A percentile compares a stretch with the other conserved stretches of the same genome.
Evolutionary conservation across 176 grass and related monocot genomes (phyloP).

Genomic region (Puya raimondii): DNA sequence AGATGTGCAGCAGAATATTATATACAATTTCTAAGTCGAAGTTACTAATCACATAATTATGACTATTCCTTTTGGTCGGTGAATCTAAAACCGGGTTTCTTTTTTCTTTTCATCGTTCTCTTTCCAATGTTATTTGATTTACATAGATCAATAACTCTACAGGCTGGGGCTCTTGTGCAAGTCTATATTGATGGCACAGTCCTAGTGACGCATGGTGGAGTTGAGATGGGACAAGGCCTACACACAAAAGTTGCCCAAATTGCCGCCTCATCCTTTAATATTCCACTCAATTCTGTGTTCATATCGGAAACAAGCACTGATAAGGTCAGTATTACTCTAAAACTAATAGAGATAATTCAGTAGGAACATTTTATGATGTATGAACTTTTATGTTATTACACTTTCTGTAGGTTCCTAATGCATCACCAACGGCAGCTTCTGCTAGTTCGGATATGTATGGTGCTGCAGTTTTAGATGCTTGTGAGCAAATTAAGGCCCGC

Average conservation of each 20-base stretch:
- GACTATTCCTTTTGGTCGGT: too few species aligned
- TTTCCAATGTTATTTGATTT: conserved; percentile 12
- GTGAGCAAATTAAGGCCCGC: conserved; percentile 80
- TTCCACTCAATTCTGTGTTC: conserved; percentile 85
- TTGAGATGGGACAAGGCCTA: conserved; percentile 98
- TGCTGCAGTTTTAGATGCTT: conserved; percentile 91
- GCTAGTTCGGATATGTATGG: conserved; percentile 96
- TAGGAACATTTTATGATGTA: too few species aligned
- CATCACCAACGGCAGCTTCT: conserved; percentile 88
- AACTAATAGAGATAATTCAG: background rate
- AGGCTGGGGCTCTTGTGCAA: conserved; percentile 96
- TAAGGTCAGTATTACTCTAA: conserved; percentile 50
- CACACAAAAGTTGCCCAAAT: conserved; percentile 97
- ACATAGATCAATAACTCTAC: conserved; percentile 21
- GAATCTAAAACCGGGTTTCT: too few species aligned
- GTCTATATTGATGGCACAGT: conserved; percentile 94
- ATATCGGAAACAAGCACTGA: conserved; percentile 97
- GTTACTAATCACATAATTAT: too few species aligned
- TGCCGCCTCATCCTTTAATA: conserved; percentile 73
- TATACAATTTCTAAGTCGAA: too few species aligned
- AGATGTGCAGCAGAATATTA: too few species aligned
- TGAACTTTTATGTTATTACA: conserved; percentile 4
- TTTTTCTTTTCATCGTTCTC: background rate
- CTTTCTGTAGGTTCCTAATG: conserved; percentile 74
- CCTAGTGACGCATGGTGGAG: conserved; percentile 94